Evolutionary conservation across 2,329 filamentous ascomycete genomes (phyloP).

Genomic region (Dothistroma pini): DNA sequence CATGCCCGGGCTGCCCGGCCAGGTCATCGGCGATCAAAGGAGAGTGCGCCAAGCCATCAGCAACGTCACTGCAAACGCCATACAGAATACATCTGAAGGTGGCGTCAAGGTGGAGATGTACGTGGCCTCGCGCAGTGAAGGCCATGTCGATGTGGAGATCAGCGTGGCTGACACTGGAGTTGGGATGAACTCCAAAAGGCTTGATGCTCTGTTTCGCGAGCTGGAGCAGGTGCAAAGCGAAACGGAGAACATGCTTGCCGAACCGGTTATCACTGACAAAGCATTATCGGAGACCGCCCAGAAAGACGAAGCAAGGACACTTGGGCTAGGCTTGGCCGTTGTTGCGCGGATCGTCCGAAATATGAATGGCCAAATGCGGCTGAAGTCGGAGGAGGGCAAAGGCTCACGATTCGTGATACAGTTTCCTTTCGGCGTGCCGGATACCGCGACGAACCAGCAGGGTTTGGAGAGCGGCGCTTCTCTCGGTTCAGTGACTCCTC

Average conservation of each 20-base stretch:
- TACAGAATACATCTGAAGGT: conserved; percentile 70
- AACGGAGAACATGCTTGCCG: conserved; percentile 48
- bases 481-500: conserved; percentile 28
- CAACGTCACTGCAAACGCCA: conserved; percentile 80
- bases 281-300: conserved; percentile 31
- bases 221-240: conserved; percentile 62
- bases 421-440: conserved; percentile 67
- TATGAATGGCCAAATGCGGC: conserved; percentile 80
- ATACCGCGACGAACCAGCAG: conserved; percentile 28
- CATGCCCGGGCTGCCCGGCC: conserved; percentile 64
- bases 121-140: conserved; percentile 51
- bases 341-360: conserved; percentile 85
- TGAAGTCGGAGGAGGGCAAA: conserved; percentile 78
- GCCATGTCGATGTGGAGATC: conserved; percentile 66
- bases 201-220: conserved; percentile 60
- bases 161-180: conserved; percentile 70
- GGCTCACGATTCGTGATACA: conserved; percentile 80
- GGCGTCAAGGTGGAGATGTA: conserved; percentile 68
- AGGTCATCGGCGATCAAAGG: conserved; percentile 74
- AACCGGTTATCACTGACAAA: conserved; percentile 33
- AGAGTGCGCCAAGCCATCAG: conserved; percentile 77
- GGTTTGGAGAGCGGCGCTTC: conserved; percentile 16
- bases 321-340: conserved; percentile 81
- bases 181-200: conserved; percentile 56
- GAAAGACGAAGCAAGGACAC: conserved; percentile 42